Evolutionary conservation across 805 yeast genomes (phyloP).

Genomic region (Candida loeiensis): DNA sequence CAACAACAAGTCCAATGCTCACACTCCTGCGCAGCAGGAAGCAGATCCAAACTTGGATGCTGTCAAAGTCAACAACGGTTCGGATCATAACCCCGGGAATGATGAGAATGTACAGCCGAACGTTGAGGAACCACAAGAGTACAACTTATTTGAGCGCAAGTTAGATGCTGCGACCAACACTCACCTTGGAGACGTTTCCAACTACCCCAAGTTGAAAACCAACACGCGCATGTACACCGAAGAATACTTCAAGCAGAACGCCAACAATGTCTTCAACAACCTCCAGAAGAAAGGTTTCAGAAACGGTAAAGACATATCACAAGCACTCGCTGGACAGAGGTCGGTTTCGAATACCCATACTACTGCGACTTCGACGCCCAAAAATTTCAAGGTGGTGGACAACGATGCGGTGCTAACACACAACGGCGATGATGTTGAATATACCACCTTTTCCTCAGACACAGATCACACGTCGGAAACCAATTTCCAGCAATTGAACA

Average conservation of each 20-base stretch:
- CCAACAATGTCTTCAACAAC: constrained; percentile 36
- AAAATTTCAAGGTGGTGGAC: constrained; percentile 19
- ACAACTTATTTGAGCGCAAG: background rate
- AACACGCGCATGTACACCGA: constrained; percentile 34
- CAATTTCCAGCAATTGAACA: constrained; percentile 13
- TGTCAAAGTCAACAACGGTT: background rate
- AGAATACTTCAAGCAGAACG: constrained; percentile 35
- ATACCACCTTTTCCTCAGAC: constrained; percentile 33
- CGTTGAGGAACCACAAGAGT: background rate
- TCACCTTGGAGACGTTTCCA: background rate
- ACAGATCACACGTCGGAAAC: constrained; percentile 18
- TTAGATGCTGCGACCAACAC: background rate
- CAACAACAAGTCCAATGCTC: constrained; percentile 15
- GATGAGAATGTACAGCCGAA: background rate
- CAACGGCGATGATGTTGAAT: constrained; percentile 16
- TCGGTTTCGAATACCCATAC: constrained; percentile 15
- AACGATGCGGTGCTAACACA: constrained; percentile 1
- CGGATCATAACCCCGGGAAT: background rate
- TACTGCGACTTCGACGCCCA: constrained; percentile 42
- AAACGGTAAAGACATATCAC: constrained; percentile 5
- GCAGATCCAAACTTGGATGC: background rate
- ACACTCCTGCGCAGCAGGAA: constrained; percentile 10
- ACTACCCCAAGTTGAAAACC: constrained; percentile 23
- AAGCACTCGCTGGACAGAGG: constrained; percentile 2
- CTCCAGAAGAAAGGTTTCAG: constrained; percentile 34